Conservation (phyloP, 371 early-diverging fungal species). For the Circinella minor region DNA sequence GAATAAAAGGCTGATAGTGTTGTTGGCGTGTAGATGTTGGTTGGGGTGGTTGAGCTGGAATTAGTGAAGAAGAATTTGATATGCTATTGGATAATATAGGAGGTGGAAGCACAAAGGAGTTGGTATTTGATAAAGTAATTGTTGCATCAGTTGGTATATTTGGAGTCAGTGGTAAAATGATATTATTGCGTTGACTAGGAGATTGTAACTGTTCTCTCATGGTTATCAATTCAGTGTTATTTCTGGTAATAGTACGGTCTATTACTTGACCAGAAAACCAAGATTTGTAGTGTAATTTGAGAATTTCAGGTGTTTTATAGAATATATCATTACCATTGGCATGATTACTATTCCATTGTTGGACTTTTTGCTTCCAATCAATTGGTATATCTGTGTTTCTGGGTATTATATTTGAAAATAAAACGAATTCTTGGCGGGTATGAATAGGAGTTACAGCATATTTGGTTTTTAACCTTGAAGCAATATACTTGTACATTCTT, state of each 20-base stretch:
- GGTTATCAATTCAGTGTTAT: not conserved
- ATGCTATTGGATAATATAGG: not conserved
- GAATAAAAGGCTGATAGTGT: too few relatives aligned
- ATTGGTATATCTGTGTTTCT: not conserved
- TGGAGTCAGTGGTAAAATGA: not conserved
- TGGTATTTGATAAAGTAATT: not conserved
- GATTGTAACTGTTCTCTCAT: not conserved
- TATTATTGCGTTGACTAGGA: not conserved
- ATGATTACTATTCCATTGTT: not conserved
- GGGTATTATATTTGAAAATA: not conserved
- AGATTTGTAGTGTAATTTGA: not conserved
- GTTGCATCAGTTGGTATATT: not conserved
- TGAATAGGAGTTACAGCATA: conserved; percentile 1
- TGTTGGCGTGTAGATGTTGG: too few relatives aligned
- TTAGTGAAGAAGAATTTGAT: too few relatives aligned
- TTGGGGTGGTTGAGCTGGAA: too few relatives aligned
- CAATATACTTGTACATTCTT: not conserved
- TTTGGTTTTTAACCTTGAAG: not conserved
- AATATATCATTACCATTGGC: not conserved
- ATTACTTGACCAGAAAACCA: not conserved
- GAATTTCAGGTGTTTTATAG: not conserved
- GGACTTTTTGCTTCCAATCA: not conserved
- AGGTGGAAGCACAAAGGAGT: not conserved
- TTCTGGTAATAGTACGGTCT: not conserved
- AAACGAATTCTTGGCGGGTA: not conserved